Base-by-base conservation (phyloP, 345 rosid species). In the Populus deltoides region DNA sequence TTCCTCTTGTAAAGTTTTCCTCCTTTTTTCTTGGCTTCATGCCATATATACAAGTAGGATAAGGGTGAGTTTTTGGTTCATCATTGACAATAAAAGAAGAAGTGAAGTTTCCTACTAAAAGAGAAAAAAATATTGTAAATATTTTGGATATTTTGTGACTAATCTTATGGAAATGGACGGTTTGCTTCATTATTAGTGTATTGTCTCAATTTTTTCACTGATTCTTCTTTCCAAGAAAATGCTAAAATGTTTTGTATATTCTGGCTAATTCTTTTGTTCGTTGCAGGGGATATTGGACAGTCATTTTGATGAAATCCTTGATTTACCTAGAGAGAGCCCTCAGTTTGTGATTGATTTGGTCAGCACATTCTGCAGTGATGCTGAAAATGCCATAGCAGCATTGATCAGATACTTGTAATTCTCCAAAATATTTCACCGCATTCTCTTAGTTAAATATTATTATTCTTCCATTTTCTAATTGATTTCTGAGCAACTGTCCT, bases 241-340 rank as follows among this genome's bases (percentile, higher is more conserved):
- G 33, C 36, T 29, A 24, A 22, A 66, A 75, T 2, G 6, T 43
- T 11, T 39, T n/a, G 6, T 10, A 49, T 45, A 49, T 38, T 59
- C 27, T 18, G 38, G 29, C 7, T 15, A 20, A 10, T 17, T 51
- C 39, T n/a, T 70, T 61, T 17, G 2, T 62, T 22, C 12, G 8
- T 51, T 51, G 68, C 77, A 86, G 88, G 88, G 84, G 12, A 70
- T 83, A 11, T 24, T 81, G 33, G 85, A 81, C 41, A 18, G 35
- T 27, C 9, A 71, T 7, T 81, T 83, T 36, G 81, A 86, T 13
- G 33, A 71, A 15, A 4, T 74, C 13, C 78, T 66, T 59, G 70
- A 10, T 7, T 3, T 71, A 17, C 75, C 77, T 57, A 41, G 17
- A 45, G 68, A 35, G 8, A 68, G 33, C 51, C 80, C 80, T 20